Base-by-base conservation (phyloP, 75 land plant genomes). In the Cryptomeria japonica region DNA sequence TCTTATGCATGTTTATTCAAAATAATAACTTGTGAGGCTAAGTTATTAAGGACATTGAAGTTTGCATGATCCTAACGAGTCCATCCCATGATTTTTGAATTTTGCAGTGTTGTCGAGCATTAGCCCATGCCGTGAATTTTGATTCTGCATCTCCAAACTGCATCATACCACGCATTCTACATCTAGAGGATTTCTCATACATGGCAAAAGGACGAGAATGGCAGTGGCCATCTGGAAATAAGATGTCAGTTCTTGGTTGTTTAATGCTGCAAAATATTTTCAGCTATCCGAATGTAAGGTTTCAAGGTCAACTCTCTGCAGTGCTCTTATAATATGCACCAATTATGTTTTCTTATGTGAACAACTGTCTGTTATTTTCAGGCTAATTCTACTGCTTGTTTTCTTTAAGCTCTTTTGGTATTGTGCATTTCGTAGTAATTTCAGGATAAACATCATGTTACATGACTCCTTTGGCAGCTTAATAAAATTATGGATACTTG, bases 201-300 rank as follows among this genome's bases (percentile, higher is more conserved):
- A 90, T 90, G 82, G 87, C 72, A 38, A 93, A 92, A 8, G 90
- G 89, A 75, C 37, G 92, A 28, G 91, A 89, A 56, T 95, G 95
- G 95, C 90, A 88, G 36, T 93, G 95, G 89, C 89, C 93, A 42
- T 87, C 55, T 58, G 92, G 90, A 83, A 86, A 75, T 6, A 96
- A 92, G 87, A 94, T 98, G 92, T 97, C 98, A 56, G 87, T 93
- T 61, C 88, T 98, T 87, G 99, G 99, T 76, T 98, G 95, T 83
- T 80, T 95, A 86, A 97, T 98, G 92, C 87, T 98, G 80, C 99
- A 98, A 87, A 92, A 87, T 42, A 72, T 96, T 83, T 98, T 97
- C 88, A 91, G 64, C 58, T 96, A 86, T 86, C 95, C 93, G 68
- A 92, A 87, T 91, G 99, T 96, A 94, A 85, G 80, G 11, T 39